Conservation (phyloP, 805 yeast genomes). For the Kregervanrija pseudodelftensis region DNA sequence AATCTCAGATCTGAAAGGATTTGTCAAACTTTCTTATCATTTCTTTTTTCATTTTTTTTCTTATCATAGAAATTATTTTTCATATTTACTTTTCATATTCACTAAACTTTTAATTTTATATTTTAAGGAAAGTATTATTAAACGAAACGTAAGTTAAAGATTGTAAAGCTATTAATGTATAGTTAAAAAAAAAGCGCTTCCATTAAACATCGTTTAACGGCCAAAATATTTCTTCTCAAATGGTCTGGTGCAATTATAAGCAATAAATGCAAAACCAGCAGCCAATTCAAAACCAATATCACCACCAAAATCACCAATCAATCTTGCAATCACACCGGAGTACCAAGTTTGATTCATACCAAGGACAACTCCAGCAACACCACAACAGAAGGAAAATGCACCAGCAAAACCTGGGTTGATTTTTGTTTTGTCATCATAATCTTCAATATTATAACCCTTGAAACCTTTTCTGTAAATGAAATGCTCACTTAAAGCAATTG, state of each 20-base stretch:
- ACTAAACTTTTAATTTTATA: too few relatives aligned
- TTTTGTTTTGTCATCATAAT: conserved; percentile 48
- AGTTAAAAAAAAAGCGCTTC: conserved; percentile 1
- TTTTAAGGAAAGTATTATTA: too few relatives aligned
- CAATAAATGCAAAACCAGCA: conserved; percentile 56
- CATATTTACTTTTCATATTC: too few relatives aligned
- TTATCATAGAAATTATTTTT: too few relatives aligned
- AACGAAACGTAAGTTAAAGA: neutral
- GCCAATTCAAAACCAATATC: conserved; percentile 85
- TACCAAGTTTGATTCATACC: conserved; percentile 91
- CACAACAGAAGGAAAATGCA: conserved; percentile 67
- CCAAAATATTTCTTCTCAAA: conserved; percentile 61
- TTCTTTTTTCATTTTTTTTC: too few relatives aligned
- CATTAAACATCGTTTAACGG: conserved; percentile 23
- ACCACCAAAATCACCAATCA: conserved; percentile 66
- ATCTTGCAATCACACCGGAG: conserved; percentile 56
- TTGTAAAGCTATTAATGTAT: neutral
- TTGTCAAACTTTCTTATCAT: too few relatives aligned
- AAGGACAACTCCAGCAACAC: conserved; percentile 76
- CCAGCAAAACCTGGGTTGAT: conserved; percentile 81
- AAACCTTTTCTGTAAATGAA: conserved; percentile 65
- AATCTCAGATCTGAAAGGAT: too few relatives aligned
- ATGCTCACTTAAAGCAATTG: conserved; percentile 75
- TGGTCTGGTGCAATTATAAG: conserved; percentile 50
- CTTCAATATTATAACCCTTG: conserved; percentile 53